Percentiles rank a stretch among this genome's conserved stretches.
These are phyloP conservation scores for Juncus effusus DNA, from an alignment of 176 grass and related monocot species.

Conservation along the genomic window DNA sequence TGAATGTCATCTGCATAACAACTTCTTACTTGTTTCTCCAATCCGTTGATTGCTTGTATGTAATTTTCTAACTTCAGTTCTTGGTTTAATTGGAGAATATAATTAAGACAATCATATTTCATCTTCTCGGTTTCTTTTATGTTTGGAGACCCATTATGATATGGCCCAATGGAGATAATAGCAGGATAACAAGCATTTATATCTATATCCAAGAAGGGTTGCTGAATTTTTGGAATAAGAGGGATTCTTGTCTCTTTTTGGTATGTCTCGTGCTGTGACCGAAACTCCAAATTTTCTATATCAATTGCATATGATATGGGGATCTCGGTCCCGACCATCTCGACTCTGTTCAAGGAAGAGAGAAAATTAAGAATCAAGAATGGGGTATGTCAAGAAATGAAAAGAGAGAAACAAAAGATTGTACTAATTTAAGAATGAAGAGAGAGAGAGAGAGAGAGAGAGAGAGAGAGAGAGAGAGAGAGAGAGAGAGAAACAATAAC, in stretches of 20 bases:
- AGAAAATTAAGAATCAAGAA: too few relatives aligned
- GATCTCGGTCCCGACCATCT: not conserved
- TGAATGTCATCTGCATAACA: not conserved
- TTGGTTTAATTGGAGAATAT: not conserved
- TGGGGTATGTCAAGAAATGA: too few relatives aligned
- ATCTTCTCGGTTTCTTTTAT: not conserved
- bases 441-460: too few relatives aligned
- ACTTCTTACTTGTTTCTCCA: slow-evolving; percentile 3
- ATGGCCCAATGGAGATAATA: not conserved
- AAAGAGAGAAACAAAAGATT: too few relatives aligned
- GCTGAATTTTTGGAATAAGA: slow-evolving; percentile 6
- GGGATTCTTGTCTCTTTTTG: not conserved
- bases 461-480: too few relatives aligned
- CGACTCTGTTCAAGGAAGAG: too few relatives aligned
- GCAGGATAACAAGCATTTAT: slow-evolving; percentile 17
- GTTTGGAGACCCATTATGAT: not conserved
- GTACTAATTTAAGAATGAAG: too few relatives aligned
- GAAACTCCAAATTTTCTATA: not conserved
- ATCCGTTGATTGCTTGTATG: not conserved
- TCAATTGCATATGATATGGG: not conserved
- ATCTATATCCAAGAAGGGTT: not conserved
- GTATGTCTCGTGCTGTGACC: not conserved
- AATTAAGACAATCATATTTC: not conserved
- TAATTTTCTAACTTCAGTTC: not conserved
- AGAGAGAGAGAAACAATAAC: too few relatives aligned